Evolutionary conservation across 148 eudicot genomes (phyloP).

Genomic region (Vaccinium vitisidaea): DNA sequence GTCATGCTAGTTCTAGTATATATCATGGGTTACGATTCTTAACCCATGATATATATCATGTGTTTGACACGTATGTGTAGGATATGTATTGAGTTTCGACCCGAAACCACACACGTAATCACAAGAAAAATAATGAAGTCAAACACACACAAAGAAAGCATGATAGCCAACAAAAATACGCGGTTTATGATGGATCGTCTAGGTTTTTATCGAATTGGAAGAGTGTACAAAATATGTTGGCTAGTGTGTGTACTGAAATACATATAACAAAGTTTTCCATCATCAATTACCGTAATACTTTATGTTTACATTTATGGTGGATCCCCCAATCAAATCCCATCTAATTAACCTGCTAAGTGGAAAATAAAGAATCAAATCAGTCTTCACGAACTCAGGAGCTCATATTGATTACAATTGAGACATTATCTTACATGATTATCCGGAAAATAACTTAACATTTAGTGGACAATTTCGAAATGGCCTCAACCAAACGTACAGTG

Average conservation of each 20-base stretch:
- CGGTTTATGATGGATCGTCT: background rate
- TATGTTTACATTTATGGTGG: background rate
- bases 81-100: background rate
- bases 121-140: background rate
- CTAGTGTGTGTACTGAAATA: no score
- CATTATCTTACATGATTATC: background rate
- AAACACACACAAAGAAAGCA: background rate
- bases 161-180: background rate
- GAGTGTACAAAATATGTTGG: background rate
- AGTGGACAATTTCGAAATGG: background rate
- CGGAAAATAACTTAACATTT: background rate
- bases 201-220: background rate
- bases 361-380: no score
- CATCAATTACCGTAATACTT: background rate
- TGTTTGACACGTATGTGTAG: background rate
- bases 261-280: no score
- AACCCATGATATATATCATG: background rate
- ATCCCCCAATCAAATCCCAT: background rate
- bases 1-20: background rate
- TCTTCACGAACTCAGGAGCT: background rate
- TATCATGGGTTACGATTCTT: background rate
- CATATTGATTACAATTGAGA: background rate
- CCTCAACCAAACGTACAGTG: background rate
- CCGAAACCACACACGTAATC: background rate
- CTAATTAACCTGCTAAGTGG: background rate